Evolutionary conservation across 352 stramenopile species (phyloP).

Genomic region (Globisporangium orthogonon): DNA sequence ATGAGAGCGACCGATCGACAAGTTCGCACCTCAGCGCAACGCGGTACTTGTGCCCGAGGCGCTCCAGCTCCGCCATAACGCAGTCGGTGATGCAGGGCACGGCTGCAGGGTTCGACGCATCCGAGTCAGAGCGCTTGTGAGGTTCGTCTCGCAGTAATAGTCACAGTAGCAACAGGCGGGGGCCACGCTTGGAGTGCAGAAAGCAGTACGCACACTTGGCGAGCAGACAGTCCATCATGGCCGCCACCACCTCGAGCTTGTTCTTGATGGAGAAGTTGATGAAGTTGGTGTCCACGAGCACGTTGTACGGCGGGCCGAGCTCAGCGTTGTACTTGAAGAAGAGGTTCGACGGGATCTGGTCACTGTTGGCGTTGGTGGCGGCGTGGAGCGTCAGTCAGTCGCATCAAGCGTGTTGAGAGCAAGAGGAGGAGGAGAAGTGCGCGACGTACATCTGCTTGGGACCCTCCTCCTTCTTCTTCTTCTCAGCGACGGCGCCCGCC

Average conservation of each 20-base stretch:
- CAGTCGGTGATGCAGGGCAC: slow-evolving; percentile 98
- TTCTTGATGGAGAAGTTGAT: slow-evolving; percentile 99
- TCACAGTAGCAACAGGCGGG: not conserved
- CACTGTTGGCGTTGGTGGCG: slow-evolving; percentile 49
- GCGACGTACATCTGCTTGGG: slow-evolving; percentile 89
- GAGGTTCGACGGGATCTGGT: slow-evolving; percentile 95
- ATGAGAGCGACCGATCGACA: not conserved
- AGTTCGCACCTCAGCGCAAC: slow-evolving; percentile 55
- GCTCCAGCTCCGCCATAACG: slow-evolving; percentile 99
- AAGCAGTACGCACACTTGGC: slow-evolving; percentile 90
- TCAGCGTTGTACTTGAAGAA: slow-evolving; percentile 99
- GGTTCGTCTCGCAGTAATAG: not conserved
- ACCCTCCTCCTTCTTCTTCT: slow-evolving; percentile 87
- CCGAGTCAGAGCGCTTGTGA: not conserved
- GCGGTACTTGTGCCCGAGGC: slow-evolving; percentile 98
- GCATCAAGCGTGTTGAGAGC: too few relatives aligned
- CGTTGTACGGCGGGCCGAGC: slow-evolving; percentile 97
- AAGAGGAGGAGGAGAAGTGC: not conserved
- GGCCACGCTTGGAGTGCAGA: not conserved
- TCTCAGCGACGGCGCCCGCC: slow-evolving; percentile 70
- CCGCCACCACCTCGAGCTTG: slow-evolving; percentile 97
- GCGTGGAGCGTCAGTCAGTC: not conserved
- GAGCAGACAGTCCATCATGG: slow-evolving; percentile 99
- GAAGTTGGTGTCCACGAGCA: slow-evolving; percentile 99
- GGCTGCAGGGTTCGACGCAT: slow-evolving; percentile 17